Evolutionary conservation across 768 basidiomycete species (phyloP).

Genomic region (Tylopilus intermedius): DNA sequence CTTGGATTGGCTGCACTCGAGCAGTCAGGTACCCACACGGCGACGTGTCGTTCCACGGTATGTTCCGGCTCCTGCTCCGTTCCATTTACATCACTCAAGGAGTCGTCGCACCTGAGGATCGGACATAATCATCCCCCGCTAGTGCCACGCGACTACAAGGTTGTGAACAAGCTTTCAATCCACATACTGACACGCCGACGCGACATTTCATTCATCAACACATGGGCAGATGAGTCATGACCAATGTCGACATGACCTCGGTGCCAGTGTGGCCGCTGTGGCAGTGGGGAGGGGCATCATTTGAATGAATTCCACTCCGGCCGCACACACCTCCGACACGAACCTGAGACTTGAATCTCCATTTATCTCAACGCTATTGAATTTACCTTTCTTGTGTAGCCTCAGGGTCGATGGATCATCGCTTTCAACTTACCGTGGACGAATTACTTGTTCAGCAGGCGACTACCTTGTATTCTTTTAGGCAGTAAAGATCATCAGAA

Average conservation of each 20-base stretch:
- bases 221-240: not conserved
- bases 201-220: no score
- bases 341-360: no score
- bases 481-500: not conserved
- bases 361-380: no score
- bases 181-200: no score
- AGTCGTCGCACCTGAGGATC: not conserved
- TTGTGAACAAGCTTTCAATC: no score
- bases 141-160: not conserved
- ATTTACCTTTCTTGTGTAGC: no score
- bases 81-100: not conserved
- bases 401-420: no score
- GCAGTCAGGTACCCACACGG: not conserved
- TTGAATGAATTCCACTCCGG: no score
- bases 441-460: not conserved
- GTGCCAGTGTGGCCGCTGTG: no score
- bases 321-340: no score
- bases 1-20: constrained; percentile 46
- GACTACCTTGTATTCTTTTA: not conserved
- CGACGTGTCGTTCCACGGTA: not conserved
- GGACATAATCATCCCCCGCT: not conserved
- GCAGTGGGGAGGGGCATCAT: no score
- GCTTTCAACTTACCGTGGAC: no score
- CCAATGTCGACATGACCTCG: not conserved
- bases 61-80: not conserved